Evolutionary conservation across 306 rosid genomes (phyloP).

Genomic region (Oemleria cerasiformis): DNA sequence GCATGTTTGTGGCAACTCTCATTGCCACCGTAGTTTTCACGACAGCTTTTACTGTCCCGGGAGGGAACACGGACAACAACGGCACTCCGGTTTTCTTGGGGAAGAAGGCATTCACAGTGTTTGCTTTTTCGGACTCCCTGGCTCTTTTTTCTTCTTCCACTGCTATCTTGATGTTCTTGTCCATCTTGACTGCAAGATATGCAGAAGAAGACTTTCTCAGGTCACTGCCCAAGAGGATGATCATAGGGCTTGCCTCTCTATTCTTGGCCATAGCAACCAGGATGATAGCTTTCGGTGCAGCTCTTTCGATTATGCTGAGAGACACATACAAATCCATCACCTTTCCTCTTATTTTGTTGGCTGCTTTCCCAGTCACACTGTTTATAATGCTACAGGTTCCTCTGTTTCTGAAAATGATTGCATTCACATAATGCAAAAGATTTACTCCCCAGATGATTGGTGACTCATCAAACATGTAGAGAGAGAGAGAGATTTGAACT

Average conservation of each 20-base stretch:
- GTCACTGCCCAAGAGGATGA: neutral
- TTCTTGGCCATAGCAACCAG: neutral
- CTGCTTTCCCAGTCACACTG: neutral
- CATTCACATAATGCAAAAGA: too few species aligned
- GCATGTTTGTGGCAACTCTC: conserved; percentile 46
- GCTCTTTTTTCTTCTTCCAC: neutral
- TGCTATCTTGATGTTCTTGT: neutral
- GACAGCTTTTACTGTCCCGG: conserved; percentile 45
- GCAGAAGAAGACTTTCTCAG: neutral
- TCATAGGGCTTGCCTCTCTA: neutral
- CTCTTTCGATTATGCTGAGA: neutral
- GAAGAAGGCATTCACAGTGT: conserved; percentile 28
- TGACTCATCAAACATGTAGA: too few species aligned
- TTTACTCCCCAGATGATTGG: too few species aligned
- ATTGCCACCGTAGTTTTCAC: conserved; percentile 46
- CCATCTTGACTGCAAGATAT: neutral
- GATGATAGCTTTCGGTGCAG: neutral
- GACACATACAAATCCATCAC: neutral
- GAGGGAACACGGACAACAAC: conserved; percentile 29
- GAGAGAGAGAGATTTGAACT: neutral
- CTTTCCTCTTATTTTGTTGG: neutral
- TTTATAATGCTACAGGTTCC: neutral
- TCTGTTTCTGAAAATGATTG: neutral
- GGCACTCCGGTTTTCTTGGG: conserved; percentile 36
- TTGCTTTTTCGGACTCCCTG: conserved; percentile 3